A percentile compares a stretch with the other conserved stretches of the same genome.
These are phyloP conservation scores for Gorgonomyces haynaldii DNA, from an alignment of 192 early-diverging fungal species.

Conservation along the genomic window DNA sequence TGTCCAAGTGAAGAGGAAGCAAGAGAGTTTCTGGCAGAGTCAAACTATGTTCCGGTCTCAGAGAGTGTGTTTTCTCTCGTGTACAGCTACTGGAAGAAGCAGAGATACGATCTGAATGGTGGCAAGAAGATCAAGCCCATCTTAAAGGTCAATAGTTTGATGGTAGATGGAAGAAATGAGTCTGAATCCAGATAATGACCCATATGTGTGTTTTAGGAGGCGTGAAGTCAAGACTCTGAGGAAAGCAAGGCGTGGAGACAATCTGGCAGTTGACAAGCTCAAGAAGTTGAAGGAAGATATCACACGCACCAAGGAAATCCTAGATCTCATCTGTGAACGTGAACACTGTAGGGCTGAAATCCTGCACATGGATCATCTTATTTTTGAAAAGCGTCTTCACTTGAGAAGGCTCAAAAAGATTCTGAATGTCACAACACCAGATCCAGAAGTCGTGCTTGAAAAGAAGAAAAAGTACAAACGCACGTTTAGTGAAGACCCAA, in stretches of 20 bases:
- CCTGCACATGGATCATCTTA: slow-evolving; percentile 59
- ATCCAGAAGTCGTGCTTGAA: slow-evolving; percentile 24
- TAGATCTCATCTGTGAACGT: slow-evolving; percentile 69
- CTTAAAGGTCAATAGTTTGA: slow-evolving; percentile 33
- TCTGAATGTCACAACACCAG: slow-evolving; percentile 52
- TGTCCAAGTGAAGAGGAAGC: too few relatives aligned
- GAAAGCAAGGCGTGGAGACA: slow-evolving; percentile 77
- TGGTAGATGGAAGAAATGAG: slow-evolving; percentile 47
- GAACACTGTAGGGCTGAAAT: slow-evolving; percentile 67
- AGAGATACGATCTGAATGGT: slow-evolving; percentile 24
- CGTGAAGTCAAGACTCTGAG: slow-evolving; percentile 76
- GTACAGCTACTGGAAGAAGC: slow-evolving; percentile 43
- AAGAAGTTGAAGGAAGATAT: slow-evolving; percentile 70
- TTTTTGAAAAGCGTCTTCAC: slow-evolving; percentile 57
- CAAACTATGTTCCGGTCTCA: too few relatives aligned
- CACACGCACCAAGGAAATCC: slow-evolving; percentile 56
- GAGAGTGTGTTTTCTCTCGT: slow-evolving; percentile 13
- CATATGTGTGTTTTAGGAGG: slow-evolving; percentile 94
- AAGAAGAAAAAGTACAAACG: slow-evolving; percentile 30
- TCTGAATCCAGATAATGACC: slow-evolving; percentile 63
- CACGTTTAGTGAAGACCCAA: slow-evolving; percentile 17
- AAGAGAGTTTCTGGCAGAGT: too few relatives aligned
- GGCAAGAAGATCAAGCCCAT: slow-evolving; percentile 45
- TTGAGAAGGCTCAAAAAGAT: slow-evolving; percentile 53
- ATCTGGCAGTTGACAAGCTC: slow-evolving; percentile 75